Evolutionary conservation across 2,329 filamentous ascomycete species (phyloP).

Genomic region (Cercospora berteroae): DNA sequence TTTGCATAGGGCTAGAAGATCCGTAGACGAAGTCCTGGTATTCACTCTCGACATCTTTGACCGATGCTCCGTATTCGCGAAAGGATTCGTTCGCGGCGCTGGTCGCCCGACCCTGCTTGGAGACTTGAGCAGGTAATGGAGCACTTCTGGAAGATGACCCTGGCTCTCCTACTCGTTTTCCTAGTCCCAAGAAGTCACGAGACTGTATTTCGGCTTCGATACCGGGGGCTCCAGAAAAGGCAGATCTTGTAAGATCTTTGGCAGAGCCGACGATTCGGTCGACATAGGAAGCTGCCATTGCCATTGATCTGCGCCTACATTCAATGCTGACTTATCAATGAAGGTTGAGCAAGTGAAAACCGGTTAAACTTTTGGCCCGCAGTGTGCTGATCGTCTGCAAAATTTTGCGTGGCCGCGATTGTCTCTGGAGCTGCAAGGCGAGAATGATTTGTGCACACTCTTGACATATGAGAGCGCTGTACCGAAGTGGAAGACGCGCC

Average conservation of each 20-base stretch:
- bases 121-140: background rate
- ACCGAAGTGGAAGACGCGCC: background rate
- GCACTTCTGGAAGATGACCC: background rate
- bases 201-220: constrained; percentile 16
- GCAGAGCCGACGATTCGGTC: constrained; percentile 19
- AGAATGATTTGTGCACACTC: background rate
- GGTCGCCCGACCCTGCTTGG: background rate
- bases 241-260: constrained; percentile 18
- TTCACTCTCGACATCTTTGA: constrained; percentile 10
- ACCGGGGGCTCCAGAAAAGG: constrained; percentile 15
- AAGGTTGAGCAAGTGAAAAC: background rate
- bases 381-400: background rate
- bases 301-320: background rate
- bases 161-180: constrained; percentile 13
- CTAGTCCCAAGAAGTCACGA: constrained; percentile 5
- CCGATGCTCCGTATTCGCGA: background rate
- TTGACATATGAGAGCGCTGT: background rate
- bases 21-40: constrained; percentile 4
- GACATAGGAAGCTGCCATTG: background rate
- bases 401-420: background rate
- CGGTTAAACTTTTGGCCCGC: background rate
- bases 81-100: background rate
- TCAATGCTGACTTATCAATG: constrained; percentile 3
- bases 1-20: background rate
- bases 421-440: background rate